Percentiles rank a stretch among this genome's conserved stretches.
phyloP scores from a whole-genome alignment of 805 yeast genomes.

The Candida quercuum region DNA sequence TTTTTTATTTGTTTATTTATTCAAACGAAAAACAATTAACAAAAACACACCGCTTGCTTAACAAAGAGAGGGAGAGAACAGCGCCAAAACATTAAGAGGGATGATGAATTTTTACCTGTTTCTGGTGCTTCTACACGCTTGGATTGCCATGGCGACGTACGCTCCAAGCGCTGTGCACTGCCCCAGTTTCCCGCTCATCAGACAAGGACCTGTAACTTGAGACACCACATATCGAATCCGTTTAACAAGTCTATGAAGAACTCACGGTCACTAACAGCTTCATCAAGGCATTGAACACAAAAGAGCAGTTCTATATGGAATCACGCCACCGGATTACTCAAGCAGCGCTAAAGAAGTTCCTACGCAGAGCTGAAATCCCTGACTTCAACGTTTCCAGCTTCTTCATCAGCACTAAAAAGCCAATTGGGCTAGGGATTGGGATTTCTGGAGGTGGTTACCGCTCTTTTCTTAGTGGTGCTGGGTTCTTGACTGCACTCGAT shows the following conservation, averaged over 20 bases:
- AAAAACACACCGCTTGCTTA: too few relatives aligned
- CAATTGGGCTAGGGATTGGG: conserved; percentile 48
- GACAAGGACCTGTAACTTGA: conserved; percentile 7
- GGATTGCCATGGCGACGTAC: conserved; percentile 1
- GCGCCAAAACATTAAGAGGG: neutral
- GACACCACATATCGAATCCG: neutral
- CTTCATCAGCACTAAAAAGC: conserved; percentile 18
- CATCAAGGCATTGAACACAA: conserved; percentile 7
- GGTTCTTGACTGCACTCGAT: conserved; percentile 74
- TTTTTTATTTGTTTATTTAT: neutral
- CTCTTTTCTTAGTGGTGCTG: conserved; percentile 85
- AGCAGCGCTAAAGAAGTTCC: conserved; percentile 23
- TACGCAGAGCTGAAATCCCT: conserved; percentile 29
- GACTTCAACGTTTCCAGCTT: conserved; percentile 26
- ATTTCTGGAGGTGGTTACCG: conserved; percentile 89
- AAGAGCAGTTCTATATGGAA: conserved; percentile 24
- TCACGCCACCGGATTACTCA: conserved; percentile 29
- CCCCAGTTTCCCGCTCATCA: conserved; percentile 6
- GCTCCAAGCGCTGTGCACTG: conserved; percentile 9
- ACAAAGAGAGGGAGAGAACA: too few relatives aligned
- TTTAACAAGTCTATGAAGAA: neutral
- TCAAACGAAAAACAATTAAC: neutral
- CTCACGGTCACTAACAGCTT: conserved; percentile 5
- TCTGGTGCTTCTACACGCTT: neutral
- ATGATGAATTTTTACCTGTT: neutral